These are phyloP conservation scores for Nothophaeocryptopus gaeumannii DNA, from an alignment of 2,329 filamentous ascomycete genomes.

Conservation along the genomic window DNA sequence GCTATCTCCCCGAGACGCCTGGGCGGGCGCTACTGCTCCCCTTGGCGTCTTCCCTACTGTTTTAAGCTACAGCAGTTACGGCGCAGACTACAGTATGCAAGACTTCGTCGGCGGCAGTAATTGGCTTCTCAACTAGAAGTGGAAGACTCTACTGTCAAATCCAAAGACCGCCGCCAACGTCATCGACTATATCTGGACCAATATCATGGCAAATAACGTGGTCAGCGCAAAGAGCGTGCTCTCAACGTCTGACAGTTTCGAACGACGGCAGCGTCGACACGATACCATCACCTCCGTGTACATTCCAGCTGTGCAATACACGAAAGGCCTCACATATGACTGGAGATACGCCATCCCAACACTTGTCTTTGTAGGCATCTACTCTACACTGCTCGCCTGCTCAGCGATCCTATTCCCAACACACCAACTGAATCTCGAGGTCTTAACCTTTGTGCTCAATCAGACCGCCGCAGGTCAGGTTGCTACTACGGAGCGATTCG, in stretches of 20 bases:
- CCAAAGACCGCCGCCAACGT: conserved; percentile 4
- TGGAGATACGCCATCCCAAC: conserved; percentile 15
- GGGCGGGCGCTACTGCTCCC: conserved; percentile 5
- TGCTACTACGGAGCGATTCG: conserved; percentile 13
- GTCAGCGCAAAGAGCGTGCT: conserved; percentile 8
- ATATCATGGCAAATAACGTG: conserved; percentile 11
- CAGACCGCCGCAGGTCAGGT: conserved; percentile 10
- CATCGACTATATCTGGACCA: conserved; percentile 11
- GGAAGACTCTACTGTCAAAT: conserved; percentile 1
- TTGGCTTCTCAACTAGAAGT: conserved; percentile 10
- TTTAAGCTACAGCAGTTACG: not conserved
- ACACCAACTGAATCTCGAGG: not conserved
- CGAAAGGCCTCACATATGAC: conserved; percentile 7
- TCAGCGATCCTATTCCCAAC: conserved; percentile 6
- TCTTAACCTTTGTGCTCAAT: conserved; percentile 7
- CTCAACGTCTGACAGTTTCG: too few species aligned
- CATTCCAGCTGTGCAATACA: conserved; percentile 2
- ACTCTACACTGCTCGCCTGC: not conserved
- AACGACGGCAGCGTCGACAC: not conserved
- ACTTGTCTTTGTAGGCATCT: conserved; percentile 6
- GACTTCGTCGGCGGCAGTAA: conserved; percentile 10
- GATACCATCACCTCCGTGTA: not conserved
- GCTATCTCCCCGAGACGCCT: conserved; percentile 1
- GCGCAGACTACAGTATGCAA: not conserved
- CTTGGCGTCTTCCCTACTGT: not conserved